Base-by-base conservation (phyloP, 768 basidiomycete species). In the Naganishia antarctica region DNA sequence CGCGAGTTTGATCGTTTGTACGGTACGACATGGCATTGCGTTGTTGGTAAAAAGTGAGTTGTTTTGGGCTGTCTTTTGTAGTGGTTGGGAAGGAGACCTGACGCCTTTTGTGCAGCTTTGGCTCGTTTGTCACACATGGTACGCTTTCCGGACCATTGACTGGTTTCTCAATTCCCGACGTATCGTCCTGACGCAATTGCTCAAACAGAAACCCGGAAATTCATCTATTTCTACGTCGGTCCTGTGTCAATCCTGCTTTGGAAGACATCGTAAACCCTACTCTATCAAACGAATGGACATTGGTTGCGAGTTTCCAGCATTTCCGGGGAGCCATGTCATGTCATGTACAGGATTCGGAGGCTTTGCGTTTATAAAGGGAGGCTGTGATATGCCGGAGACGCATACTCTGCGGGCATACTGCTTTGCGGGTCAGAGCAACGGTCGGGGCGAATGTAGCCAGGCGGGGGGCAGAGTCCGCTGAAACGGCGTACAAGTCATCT, bases 121-220 rank as follows among this genome's bases (percentile, higher is more conserved):
- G 93, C 57, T 91, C 89, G 80, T 97, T 93, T 76, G 93, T 97
- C 45, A 96, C 93, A 47, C 93, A 96, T 74, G 93, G 92, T 94
- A 70, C 71, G 87, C 28, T 41, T 21, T 29, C 44, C 45, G 31
- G 32, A 0, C 28, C 8, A 44, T 7, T 23, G 37, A 16, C 32
- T 16, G n/a, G 25, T 11, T 23, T 47, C 64, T 50, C 61, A 61
- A 31, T 78, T n/a, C n/a, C n/a, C n/a, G n/a, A n/a, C n/a, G n/a
- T n/a, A n/a, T n/a, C n/a, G n/a, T n/a, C n/a, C n/a, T n/a, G n/a
- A n/a, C n/a, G n/a, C n/a, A n/a, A n/a, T n/a, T n/a, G n/a, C n/a
- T n/a, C n/a, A n/a, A n/a, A n/a, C n/a, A 96, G 92, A 97, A 84
- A 94, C 91, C 69, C 93, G 92, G 79, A 89, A 96, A 77, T 98